Conservation (phyloP, 2,329 filamentous ascomycete genomes). For the Neopestalotiopsis clavispora region DNA sequence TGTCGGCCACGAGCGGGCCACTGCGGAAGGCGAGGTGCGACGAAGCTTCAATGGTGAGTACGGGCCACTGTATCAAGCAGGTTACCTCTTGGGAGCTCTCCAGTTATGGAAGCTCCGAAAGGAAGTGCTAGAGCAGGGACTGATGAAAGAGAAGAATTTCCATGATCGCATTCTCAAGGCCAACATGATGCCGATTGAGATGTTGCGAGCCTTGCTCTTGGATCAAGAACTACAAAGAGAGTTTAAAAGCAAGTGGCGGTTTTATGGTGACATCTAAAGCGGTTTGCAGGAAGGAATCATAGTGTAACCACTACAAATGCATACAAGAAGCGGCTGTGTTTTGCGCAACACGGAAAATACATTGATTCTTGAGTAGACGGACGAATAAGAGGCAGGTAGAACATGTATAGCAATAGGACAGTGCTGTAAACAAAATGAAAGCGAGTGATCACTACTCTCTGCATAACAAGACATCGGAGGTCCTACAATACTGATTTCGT, state of each 20-base stretch:
- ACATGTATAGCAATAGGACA: too few species aligned
- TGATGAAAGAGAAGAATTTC: constrained; percentile 56
- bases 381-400: too few species aligned
- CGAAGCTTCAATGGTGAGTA: constrained; percentile 61
- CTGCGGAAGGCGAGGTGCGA: constrained; percentile 64
- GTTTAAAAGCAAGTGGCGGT: constrained; percentile 55
- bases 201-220: constrained; percentile 54
- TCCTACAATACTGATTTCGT: background rate
- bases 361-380: too few species aligned
- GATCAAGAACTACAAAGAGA: constrained; percentile 45
- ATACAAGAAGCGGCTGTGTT: too few species aligned
- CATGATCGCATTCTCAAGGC: constrained; percentile 57
- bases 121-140: constrained; percentile 46
- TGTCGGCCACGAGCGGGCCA: constrained; percentile 63
- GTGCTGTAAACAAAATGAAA: too few species aligned
- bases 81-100: constrained; percentile 64
- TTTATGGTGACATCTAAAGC: constrained; percentile 40
- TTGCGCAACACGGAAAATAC: too few species aligned
- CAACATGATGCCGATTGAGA: constrained; percentile 60
- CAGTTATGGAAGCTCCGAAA: constrained; percentile 56
- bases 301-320: too few species aligned
- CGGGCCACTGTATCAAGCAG: constrained; percentile 62
- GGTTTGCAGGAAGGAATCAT: too few species aligned
- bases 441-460: background rate
- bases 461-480: background rate